These are phyloP conservation scores for Clohesyomyces aquaticus DNA, from an alignment of 495 filamentous ascomycete genomes.

Conservation along the genomic window DNA sequence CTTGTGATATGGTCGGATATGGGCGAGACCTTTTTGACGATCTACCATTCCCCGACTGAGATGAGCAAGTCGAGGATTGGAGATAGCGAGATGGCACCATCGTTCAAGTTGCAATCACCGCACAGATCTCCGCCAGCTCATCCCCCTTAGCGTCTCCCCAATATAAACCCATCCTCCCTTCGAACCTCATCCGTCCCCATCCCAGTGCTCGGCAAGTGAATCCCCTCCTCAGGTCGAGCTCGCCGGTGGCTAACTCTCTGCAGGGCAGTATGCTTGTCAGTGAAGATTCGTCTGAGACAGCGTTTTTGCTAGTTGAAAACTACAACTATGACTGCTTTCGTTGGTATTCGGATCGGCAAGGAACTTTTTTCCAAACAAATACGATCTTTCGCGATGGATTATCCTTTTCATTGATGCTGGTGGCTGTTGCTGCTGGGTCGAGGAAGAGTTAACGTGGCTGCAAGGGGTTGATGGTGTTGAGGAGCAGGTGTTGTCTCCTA, in stretches of 20 bases:
- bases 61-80: too few species aligned
- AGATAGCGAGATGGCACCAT: neutral
- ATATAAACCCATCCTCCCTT: neutral
- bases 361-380: slow-evolving; percentile 26
- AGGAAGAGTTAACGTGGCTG: slow-evolving; percentile 35
- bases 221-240: neutral
- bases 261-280: slow-evolving; percentile 32
- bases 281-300: slow-evolving; percentile 40
- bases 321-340: slow-evolving; percentile 38
- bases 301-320: slow-evolving; percentile 40
- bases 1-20: neutral
- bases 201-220: slow-evolving; percentile 12
- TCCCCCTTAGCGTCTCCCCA: neutral
- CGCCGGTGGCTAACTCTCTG: neutral
- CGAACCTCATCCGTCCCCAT: neutral
- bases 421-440: slow-evolving; percentile 16
- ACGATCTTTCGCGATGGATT: too few species aligned
- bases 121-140: neutral
- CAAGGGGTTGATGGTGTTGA: too few species aligned
- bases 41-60: too few species aligned
- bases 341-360: slow-evolving; percentile 35
- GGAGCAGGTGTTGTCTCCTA: too few species aligned
- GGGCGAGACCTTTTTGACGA: neutral
- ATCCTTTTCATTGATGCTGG: slow-evolving; percentile 30
- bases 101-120: neutral